Conservation (phyloP, 352 stramenopile genomes). For the Globisporangium acanthophoron region DNA sequence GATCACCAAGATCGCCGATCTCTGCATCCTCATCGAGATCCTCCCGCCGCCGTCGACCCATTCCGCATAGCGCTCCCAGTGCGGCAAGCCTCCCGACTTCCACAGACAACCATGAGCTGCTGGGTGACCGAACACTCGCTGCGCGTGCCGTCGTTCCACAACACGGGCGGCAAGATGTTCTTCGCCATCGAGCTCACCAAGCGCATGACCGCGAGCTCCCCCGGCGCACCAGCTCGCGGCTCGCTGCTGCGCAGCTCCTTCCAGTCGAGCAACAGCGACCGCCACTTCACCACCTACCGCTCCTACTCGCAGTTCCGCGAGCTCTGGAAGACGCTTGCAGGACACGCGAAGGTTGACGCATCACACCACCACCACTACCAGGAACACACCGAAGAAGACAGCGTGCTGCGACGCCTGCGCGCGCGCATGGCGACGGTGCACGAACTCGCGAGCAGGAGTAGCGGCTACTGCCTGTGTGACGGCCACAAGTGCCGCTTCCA, state of each 20-base stretch:
- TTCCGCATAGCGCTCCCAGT: neutral
- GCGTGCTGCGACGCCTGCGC: slow-evolving; percentile 8
- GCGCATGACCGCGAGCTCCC: slow-evolving; percentile 24
- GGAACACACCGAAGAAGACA: neutral
- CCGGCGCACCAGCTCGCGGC: slow-evolving; percentile 16
- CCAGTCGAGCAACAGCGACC: slow-evolving; percentile 14
- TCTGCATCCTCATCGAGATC: neutral
- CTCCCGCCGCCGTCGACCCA: neutral
- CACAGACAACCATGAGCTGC: slow-evolving; percentile 10
- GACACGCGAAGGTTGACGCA: neutral
- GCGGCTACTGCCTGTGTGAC: slow-evolving; percentile 29
- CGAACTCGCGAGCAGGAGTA: neutral
- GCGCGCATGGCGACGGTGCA: slow-evolving; percentile 1
- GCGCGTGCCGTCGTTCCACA: slow-evolving; percentile 17
- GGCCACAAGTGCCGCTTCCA: slow-evolving; percentile 38
- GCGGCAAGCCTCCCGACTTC: neutral
- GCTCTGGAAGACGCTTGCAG: slow-evolving; percentile 39
- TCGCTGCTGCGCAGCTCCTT: slow-evolving; percentile 15
- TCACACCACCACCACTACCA: too few species aligned
- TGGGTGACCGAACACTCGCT: slow-evolving; percentile 18
- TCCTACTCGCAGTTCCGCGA: slow-evolving; percentile 60
- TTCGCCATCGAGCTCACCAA: slow-evolving; percentile 19
- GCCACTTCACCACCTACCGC: slow-evolving; percentile 27
- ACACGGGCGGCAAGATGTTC: slow-evolving; percentile 18
- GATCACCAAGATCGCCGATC: neutral